A percentile compares a stretch with the other conserved stretches of the same genome.
Evolutionary conservation across 495 filamentous ascomycete genomes (phyloP).

Genomic region (Aspergillus sparsus): DNA sequence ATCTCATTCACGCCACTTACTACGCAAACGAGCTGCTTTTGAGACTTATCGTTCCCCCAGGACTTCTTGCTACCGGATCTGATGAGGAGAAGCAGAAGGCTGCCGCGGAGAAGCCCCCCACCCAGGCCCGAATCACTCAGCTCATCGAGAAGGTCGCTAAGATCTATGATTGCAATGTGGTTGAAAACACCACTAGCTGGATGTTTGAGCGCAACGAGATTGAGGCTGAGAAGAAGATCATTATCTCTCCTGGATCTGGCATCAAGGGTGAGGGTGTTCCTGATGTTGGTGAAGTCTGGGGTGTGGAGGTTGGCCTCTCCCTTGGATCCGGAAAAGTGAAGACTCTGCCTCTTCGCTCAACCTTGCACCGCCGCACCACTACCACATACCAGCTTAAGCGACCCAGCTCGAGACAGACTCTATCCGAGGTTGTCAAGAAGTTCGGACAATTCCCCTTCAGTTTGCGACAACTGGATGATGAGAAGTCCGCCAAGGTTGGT

Average conservation of each 20-base stretch:
- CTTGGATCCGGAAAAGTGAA: conserved; percentile 93
- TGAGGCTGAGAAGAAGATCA: conserved; percentile 97
- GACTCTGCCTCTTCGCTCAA: conserved; percentile 79
- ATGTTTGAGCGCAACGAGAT: conserved; percentile 95
- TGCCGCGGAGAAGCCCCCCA: conserved; percentile 72
- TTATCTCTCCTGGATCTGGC: conserved; percentile 78
- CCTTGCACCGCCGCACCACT: conserved; percentile 87
- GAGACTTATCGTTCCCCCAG: conserved; percentile 85
- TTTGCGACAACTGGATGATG: conserved; percentile 93
- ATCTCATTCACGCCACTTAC: conserved; percentile 86
- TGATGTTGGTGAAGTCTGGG: conserved; percentile 95
- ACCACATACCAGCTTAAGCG: conserved; percentile 91
- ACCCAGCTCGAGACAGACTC: conserved; percentile 81
- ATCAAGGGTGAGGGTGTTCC: conserved; percentile 89
- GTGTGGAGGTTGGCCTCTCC: conserved; percentile 91
- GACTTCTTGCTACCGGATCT: conserved; percentile 75
- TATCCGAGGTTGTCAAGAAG: conserved; percentile 92
- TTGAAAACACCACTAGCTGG: conserved; percentile 98
- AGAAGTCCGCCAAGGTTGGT: conserved; percentile 93
- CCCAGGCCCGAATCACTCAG: conserved; percentile 79
- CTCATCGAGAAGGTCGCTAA: conserved; percentile 90
- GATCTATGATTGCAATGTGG: conserved; percentile 85
- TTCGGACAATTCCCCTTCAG: conserved; percentile 98
- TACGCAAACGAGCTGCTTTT: conserved; percentile 95
- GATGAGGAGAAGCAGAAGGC: conserved; percentile 96